phyloP scores from a whole-genome alignment of 2,329 filamentous ascomycete species.

The Bipolaris sorokiniana region DNA sequence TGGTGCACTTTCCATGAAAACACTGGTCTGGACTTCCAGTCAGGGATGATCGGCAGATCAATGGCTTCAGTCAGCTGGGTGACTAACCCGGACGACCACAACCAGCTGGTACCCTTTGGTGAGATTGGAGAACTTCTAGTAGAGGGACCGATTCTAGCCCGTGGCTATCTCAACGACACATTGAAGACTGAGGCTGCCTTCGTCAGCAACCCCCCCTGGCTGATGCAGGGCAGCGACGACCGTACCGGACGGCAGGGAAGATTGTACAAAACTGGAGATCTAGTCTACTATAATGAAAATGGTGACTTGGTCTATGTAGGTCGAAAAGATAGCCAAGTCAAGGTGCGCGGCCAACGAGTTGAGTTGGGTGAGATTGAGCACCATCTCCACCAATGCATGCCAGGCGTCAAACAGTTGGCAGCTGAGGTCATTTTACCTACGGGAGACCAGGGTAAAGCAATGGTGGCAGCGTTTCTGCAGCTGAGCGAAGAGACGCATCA shows the following conservation, averaged over 20 bases:
- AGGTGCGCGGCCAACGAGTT: conserved; percentile 24
- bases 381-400: background rate
- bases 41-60: conserved; percentile 1
- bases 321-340: conserved; percentile 24
- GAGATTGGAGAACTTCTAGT: conserved; percentile 59
- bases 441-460: background rate
- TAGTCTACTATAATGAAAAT: conserved; percentile 14
- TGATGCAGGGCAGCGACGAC: background rate
- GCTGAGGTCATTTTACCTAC: background rate
- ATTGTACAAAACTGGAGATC: conserved; percentile 10
- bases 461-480: background rate
- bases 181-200: conserved; percentile 4
- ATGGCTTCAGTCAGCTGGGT: conserved; percentile 45
- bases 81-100: conserved; percentile 21
- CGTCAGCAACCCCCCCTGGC: background rate
- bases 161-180: conserved; percentile 28
- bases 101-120: conserved; percentile 21
- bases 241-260: background rate
- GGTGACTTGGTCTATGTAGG: conserved; percentile 17
- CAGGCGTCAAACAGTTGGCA: background rate
- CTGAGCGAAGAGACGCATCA: background rate
- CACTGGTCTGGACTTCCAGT: background rate
- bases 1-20: background rate
- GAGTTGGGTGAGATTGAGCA: conserved; percentile 25
- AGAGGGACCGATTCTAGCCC: conserved; percentile 56